Conservation (phyloP, 2,329 filamentous ascomycete genomes). For the Geoglossum cookeanum region DNA sequence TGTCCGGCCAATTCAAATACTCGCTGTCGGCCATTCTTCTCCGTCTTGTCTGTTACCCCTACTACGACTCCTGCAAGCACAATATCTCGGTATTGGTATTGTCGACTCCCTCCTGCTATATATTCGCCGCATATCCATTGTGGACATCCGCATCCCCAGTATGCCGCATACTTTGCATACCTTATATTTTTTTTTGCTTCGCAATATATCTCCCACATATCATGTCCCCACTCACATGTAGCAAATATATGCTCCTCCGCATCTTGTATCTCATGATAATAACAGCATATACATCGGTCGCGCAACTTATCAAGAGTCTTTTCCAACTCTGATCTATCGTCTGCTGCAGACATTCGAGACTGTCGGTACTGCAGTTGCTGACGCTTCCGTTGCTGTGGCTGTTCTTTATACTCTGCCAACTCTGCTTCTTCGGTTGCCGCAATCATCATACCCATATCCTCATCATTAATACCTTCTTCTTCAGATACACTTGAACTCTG, state of each 20-base stretch:
- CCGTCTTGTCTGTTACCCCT: background rate
- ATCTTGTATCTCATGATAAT: background rate
- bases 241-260: background rate
- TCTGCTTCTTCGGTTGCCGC: too few species aligned
- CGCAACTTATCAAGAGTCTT: background rate
- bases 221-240: background rate
- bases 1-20: background rate
- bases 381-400: background rate
- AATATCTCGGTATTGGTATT: background rate
- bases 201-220: background rate
- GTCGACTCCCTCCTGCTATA: background rate
- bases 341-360: background rate
- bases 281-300: background rate
- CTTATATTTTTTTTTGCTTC: background rate
- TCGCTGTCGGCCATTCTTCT: background rate
- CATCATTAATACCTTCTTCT: background rate
- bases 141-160: background rate
- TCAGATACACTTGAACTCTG: background rate
- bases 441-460: background rate
- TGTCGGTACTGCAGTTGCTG: background rate
- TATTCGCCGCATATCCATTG: background rate
- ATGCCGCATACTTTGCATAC: background rate
- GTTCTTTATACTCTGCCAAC: background rate
- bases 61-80: background rate
- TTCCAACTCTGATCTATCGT: background rate